phyloP scores from a whole-genome alignment of 352 stramenopile genomes.

The Aphanomyces cochlioides region DNA sequence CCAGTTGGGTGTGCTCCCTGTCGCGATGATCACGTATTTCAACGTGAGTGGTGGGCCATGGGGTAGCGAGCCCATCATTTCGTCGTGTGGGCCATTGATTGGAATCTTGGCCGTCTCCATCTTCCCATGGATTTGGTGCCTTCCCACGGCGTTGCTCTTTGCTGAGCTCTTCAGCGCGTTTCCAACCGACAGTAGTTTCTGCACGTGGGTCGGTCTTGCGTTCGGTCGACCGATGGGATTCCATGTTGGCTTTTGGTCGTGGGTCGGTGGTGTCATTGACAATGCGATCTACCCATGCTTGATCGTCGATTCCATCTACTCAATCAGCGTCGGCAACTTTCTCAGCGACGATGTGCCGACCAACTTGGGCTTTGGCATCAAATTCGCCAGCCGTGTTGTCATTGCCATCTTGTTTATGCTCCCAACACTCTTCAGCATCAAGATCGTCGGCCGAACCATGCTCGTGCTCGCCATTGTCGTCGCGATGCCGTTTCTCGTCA shows the following conservation, averaged over 20 bases:
- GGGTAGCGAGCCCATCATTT: conserved; percentile 61
- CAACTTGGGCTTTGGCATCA: conserved; percentile 26
- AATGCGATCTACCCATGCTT: conserved; percentile 83
- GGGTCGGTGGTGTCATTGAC: conserved; percentile 76
- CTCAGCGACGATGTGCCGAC: conserved; percentile 15
- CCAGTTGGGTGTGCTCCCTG: conserved; percentile 58
- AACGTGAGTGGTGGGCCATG: conserved; percentile 70
- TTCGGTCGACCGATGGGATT: conserved; percentile 84
- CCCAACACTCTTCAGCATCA: conserved; percentile 63
- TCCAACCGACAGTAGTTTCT: conserved; percentile 75
- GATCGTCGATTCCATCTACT: conserved; percentile 65
- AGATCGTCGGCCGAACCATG: conserved; percentile 61
- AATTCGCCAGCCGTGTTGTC: conserved; percentile 44
- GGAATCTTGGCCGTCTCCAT: conserved; percentile 60
- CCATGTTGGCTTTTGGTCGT: conserved; percentile 80
- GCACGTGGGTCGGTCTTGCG: conserved; percentile 70
- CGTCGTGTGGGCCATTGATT: conserved; percentile 55
- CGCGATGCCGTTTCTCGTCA: conserved; percentile 58
- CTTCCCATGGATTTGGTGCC: conserved; percentile 70
- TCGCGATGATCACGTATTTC: conserved; percentile 78
- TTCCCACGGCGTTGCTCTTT: conserved; percentile 64
- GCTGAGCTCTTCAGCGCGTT: conserved; percentile 78
- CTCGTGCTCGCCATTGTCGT: conserved; percentile 62
- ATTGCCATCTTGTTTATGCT: conserved; percentile 71
- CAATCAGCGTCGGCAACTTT: conserved; percentile 31